Evolutionary conservation across 306 rosid genomes (phyloP).

Genomic region (Vigna nakashimae): DNA sequence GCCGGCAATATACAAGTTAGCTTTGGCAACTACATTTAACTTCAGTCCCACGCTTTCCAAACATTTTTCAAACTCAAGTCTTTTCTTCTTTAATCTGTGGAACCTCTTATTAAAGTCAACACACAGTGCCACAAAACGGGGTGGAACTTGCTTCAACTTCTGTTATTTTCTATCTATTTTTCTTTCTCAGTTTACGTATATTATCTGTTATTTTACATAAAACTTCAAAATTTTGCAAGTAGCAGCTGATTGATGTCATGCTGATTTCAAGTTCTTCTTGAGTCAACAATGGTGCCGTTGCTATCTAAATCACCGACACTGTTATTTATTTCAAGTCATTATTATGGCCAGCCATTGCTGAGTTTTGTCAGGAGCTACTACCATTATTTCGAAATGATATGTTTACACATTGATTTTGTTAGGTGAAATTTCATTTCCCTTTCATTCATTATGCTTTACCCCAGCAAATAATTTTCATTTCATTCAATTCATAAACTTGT

Average conservation of each 20-base stretch:
- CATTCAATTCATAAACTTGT: not conserved
- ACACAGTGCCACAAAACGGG: too few species aligned
- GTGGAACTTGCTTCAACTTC: too few species aligned
- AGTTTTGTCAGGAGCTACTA: not conserved
- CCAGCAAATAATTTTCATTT: not conserved
- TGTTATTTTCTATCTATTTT: too few species aligned
- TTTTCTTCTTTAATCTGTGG: too few species aligned
- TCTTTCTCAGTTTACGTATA: too few species aligned
- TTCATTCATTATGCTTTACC: not conserved
- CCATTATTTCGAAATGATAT: not conserved
- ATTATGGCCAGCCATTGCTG: not conserved
- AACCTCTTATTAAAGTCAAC: too few species aligned
- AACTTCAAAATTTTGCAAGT: too few species aligned
- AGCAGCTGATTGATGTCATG: not conserved
- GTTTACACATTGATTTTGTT: not conserved
- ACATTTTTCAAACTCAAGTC: too few species aligned
- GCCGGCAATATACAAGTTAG: too few species aligned
- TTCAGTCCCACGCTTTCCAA: too few species aligned
- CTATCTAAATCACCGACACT: not conserved
- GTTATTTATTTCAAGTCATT: constrained; percentile 9
- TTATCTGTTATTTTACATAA: too few species aligned
- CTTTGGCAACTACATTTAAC: too few species aligned
- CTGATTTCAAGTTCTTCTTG: not conserved
- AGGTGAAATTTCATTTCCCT: not conserved
- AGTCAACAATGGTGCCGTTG: not conserved